Evolutionary conservation across 2,329 filamentous ascomycete species (phyloP), one percentile per base, ranked within the genome.

Genomic region (Hypoxylon sp.): DNA sequence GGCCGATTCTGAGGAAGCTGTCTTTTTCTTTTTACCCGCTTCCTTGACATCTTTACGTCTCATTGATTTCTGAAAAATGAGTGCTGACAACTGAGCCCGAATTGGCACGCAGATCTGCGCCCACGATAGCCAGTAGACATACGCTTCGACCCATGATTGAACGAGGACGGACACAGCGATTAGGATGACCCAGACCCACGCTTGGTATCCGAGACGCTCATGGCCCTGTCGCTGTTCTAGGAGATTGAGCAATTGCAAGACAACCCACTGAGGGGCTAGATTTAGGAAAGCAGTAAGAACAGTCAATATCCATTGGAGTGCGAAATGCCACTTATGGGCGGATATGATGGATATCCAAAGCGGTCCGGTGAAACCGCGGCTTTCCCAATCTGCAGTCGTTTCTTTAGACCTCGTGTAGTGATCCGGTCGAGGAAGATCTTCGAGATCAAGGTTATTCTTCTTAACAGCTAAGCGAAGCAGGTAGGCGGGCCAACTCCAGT

Each of bases 41-140:
- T 88, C 86, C 76, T 94, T 93, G 44, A 92, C 88, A 77, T 94
- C 92, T 77, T 95, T 95, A 53, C 90, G 87, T 47, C 90, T 86
- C 84, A 94, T 88, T 0, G 91, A 87, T 78, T 96, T 96, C 66
- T 90, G 87, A 73, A 94, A 95, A 14, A 95, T 87, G 6, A 94
- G 83, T 0, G 91, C 86, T 1, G 91, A 89, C 1, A 96, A 81
- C 73, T 94, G 90, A 29, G 89, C 86, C 57, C 91, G 88, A 14
- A 94, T 82, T 0, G 91, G 90, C 24, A 93, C 84, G 50, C 85
- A 85, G 10, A 94, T 77, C 57, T 88, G 85, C 0, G 86, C 84
- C 78, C 86, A 90, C 0, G 87, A 88, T 52, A 91, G 81, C 90
- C 91, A 94, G 73, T 87, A 90, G 14, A 91, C 78, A 82, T 87